Evolutionary conservation across 2,329 filamentous ascomycete species (phyloP), one percentile per base, ranked within the genome.

Genomic region (Metarhizium guizhouense): DNA sequence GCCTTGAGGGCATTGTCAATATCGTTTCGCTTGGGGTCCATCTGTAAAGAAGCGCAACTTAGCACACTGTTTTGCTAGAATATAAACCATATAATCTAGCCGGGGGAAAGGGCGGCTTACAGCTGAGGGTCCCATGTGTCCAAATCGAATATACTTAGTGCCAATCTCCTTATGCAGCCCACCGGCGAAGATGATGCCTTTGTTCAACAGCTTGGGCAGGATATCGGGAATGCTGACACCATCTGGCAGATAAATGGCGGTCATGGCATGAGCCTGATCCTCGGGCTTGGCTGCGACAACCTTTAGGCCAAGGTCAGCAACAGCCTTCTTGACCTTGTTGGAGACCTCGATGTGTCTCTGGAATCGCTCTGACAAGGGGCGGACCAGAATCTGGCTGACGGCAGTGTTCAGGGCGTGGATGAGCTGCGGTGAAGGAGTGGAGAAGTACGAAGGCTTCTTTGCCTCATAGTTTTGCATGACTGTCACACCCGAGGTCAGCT

Each of bases 391-490:
- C 72, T 96, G 90, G 56, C 79, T 86, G 32, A 99, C 80, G 2
- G 91, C 82, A 8, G 92, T 96, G 79, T 99, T 87, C 40, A 99
- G 82, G 51, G 94, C 94, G 72, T 88, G 93, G 63, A 99, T 80
- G 52, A 99, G 83, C 74, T 99, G 94, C 14, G 94, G 94, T 4
- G 92, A 91, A 1, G 94, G 94, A 1, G 94, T 99, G 42, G 94
- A 94, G 68, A 99, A 99, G 79, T 99, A 99, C 2, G 91, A 95
- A 42, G 94, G 84, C 77, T 97, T 99, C 78, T 92, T 90, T 61
- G 90, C 90, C 76, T 99, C 94, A 74, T 99, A 99, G 76, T 96
- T 97, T 76, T 94, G 85, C 93, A 99, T 97, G 73, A 99, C 87
- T 89, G 30, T 29, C 16, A n/a, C 16, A n/a, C 30, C 14, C 16